phyloP scores from a whole-genome alignment of 371 early-diverging fungal species.

The Circinella umbellata region DNA sequence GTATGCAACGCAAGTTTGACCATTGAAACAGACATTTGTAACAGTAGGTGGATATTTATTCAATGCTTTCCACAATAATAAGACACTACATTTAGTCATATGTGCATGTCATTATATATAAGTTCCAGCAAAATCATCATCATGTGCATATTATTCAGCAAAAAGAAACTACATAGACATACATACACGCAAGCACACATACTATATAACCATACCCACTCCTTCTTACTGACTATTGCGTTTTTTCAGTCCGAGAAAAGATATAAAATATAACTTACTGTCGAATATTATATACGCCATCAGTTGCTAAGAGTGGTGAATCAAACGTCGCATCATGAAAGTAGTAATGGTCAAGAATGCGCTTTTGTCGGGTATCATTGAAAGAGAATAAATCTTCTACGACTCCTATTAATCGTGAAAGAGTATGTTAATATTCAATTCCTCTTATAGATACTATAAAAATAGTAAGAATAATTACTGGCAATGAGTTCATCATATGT shows the following conservation, averaged over 20 bases:
- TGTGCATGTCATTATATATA: too few species aligned
- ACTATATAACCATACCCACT: too few species aligned
- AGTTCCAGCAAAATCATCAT: too few species aligned
- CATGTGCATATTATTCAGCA: too few species aligned
- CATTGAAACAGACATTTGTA: slow-evolving; percentile 26
- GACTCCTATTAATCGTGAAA: slow-evolving; percentile 13
- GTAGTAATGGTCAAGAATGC: slow-evolving; percentile 25
- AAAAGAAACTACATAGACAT: too few species aligned
- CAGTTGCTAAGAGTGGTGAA: slow-evolving; percentile 25
- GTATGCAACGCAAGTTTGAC: slow-evolving; percentile 24
- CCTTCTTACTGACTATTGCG: too few species aligned
- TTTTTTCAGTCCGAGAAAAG: not conserved
- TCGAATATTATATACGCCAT: slow-evolving; percentile 23
- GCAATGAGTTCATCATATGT: slow-evolving; percentile 16
- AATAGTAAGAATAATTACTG: not conserved
- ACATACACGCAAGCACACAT: too few species aligned
- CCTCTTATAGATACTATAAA: not conserved
- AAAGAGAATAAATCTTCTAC: slow-evolving; percentile 28
- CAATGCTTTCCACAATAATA: slow-evolving; percentile 29
- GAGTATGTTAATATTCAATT: not conserved
- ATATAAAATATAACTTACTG: slow-evolving; percentile 20
- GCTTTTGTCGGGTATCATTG: slow-evolving; percentile 21
- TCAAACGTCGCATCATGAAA: slow-evolving; percentile 26
- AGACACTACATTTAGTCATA: slow-evolving; percentile 7
- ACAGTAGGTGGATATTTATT: slow-evolving; percentile 24